Evolutionary conservation across 2,329 filamentous ascomycete genomes (phyloP), one percentile per base, ranked within the genome.

Genomic region (Ascochyta fabae): DNA sequence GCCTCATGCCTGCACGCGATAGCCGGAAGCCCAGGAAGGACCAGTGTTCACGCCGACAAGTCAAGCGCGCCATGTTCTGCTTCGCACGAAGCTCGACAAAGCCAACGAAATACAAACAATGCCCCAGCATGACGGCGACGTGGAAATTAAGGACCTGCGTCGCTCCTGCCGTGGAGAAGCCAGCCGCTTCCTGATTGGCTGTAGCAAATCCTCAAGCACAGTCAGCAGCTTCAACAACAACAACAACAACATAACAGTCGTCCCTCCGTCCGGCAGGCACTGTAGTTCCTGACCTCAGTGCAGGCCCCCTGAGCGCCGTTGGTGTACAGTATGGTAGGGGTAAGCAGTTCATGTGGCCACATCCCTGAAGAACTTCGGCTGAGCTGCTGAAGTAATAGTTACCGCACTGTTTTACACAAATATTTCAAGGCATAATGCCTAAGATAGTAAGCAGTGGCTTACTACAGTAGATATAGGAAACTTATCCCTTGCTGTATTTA

Each of bases 1-100:
- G 47, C 53, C 42, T 47, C 42, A 42, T n/a, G n/a, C 27, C 13
- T 29, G 16, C 53, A 56, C 38, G 47, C 39, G 53, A 38, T 15
- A 13, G 13, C 15, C 46, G 31, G 47, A 33, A 47, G n/a, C 26
- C 22, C 41, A 31, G 40, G 34, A 45, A 51, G 41, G 24, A 44
- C 40, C 6, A 45, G 10, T 26, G 34, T 19, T n/a, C 26, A 15
- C 19, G 3, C 12, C 15, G 10, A 19, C 15, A 12, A 8, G 2
- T 40, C 29, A 16, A 24, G 29, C 15, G 31, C 22, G 10, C 8
- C 2, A 8, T 5, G 19, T 15, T 27, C 3, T 6, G 15, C 24
- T 33, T 52, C 48, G 48, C 45, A 23, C 41, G 41, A 52, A 24
- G 3, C 7, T 7, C 9, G 8, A 9, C 6, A 1, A 27, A n/a